Conservation (phyloP, 345 rosid genomes). For the Citrus maxima region DNA sequence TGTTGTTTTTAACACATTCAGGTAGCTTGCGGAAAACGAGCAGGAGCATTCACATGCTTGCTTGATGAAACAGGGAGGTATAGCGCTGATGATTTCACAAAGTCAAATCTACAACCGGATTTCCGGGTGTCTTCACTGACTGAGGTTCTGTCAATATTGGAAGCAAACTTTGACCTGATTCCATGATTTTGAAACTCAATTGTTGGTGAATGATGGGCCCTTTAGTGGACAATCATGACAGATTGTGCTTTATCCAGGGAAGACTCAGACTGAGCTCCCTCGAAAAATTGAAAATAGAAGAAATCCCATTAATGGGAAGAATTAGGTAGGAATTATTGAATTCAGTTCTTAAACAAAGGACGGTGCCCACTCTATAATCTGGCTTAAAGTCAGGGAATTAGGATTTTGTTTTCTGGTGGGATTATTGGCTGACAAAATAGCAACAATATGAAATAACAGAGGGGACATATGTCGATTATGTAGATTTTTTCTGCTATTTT, state of each 20-base stretch:
- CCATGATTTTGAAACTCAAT: constrained; percentile 34
- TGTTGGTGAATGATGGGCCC: background rate
- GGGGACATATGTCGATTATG: background rate
- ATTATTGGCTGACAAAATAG: background rate
- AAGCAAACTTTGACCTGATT: constrained; percentile 56
- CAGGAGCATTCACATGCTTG: constrained; percentile 86
- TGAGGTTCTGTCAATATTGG: constrained; percentile 56
- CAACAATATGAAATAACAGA: background rate
- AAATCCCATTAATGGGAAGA: background rate
- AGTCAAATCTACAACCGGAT: constrained; percentile 56
- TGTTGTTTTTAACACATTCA: background rate
- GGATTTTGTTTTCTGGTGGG: background rate
- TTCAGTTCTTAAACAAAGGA: background rate
- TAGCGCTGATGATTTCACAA: constrained; percentile 45
- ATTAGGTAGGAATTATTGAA: background rate
- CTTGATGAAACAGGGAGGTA: constrained; percentile 82
- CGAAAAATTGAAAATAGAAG: background rate
- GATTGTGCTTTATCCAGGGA: background rate
- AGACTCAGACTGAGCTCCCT: background rate
- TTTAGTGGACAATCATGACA: background rate
- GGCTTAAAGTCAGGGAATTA: background rate
- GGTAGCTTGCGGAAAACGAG: constrained; percentile 78
- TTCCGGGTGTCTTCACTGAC: constrained; percentile 68
- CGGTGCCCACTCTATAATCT: background rate
- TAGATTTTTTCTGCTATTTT: background rate